A percentile compares a stretch with the other conserved stretches of the same genome.
Evolutionary conservation across 257 asterid genomes (phyloP).

Genomic region (Paraleonurus japonicus): DNA sequence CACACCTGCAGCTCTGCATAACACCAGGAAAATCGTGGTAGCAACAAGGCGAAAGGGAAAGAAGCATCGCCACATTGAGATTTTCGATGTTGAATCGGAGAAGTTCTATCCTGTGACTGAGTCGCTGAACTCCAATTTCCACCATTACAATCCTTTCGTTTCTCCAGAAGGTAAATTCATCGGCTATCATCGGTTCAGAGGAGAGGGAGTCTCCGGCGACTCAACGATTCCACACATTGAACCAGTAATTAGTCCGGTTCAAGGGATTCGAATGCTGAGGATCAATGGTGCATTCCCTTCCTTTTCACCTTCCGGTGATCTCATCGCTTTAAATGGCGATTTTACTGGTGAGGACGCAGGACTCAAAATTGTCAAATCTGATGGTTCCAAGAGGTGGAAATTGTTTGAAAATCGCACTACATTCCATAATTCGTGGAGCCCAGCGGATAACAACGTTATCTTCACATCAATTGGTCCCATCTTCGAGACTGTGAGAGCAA

Average conservation of each 20-base stretch:
- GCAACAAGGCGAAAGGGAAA: constrained; percentile 77
- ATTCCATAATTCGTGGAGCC: constrained; percentile 72
- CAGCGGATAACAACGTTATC: constrained; percentile 54
- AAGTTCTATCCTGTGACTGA: constrained; percentile 58
- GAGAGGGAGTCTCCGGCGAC: constrained; percentile 43
- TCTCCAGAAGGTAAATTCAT: constrained; percentile 44
- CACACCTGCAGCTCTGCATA: constrained; percentile 62
- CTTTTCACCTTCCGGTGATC: constrained; percentile 62
- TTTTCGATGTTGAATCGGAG: constrained; percentile 44
- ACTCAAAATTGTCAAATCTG: constrained; percentile 53
- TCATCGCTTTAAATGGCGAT: constrained; percentile 53
- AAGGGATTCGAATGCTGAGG: constrained; percentile 52
- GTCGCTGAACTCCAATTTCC: constrained; percentile 50
- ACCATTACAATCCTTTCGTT: constrained; percentile 83
- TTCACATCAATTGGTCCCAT: constrained; percentile 74
- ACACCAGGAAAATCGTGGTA: constrained; percentile 38
- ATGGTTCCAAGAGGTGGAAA: constrained; percentile 70
- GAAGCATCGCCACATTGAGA: constrained; percentile 64
- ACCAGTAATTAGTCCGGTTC: constrained; percentile 43
- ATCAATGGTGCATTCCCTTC: constrained; percentile 69
- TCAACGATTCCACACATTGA: constrained; percentile 54
- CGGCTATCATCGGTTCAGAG: constrained; percentile 74
- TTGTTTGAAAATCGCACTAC: constrained; percentile 45
- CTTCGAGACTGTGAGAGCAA: constrained; percentile 43
- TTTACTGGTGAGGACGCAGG: constrained; percentile 52